Base-by-base conservation (phyloP, 208 protist genomes). In the Acanthamoeba triangularis region DNA sequence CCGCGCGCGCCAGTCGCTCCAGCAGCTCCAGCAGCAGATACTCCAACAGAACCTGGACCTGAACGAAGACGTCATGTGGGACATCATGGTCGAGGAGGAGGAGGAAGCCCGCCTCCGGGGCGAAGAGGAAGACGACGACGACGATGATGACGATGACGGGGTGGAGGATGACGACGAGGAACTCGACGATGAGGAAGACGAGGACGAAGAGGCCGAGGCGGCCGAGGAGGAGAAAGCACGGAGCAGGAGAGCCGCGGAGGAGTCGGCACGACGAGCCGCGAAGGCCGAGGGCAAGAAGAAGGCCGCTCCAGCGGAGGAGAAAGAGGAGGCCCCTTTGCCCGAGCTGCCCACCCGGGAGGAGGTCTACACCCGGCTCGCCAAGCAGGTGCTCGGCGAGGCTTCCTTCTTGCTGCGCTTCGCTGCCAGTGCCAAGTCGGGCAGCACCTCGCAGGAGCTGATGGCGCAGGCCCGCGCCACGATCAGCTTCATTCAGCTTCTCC, bases 71-170 rank as follows among this genome's bases (percentile, higher is more conserved):
- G 80, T 63, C 80, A 88, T 88, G 80, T 88, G 80, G 80, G 80
- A 88, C 13, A 88, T 88, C 52, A 88, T 88, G 80, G 80, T 88
- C 4, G 80, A 88, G 28, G 80, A 88, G 28, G 80, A 88, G n/a
- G 80, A 88, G 25, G 80, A 88, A 25, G 80, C 44, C 28, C 80
- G 80, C 11, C 74, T 84, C 41, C 23, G 74, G 16, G 74, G 44
- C 20, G 74, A 84, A 30, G 37, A 84, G 4, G 74, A 84, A 16
- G 74, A 84, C 41, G 74, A 84, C 25, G 72, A 80, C 63, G 28
- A 69, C 25, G 63, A 35, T 3, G n/a, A 35, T 3, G 63, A 69
- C 3, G 65, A 84, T 25, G 74, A 84, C 5, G 74, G 14, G 30
- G 37, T n/a, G 18, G 72, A 80, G 30, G 23, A 16, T 84, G 72